Evolutionary conservation across 805 yeast genomes (phyloP), one percentile per base, ranked within the genome.

Genomic region (Pichia cabralensis): DNA sequence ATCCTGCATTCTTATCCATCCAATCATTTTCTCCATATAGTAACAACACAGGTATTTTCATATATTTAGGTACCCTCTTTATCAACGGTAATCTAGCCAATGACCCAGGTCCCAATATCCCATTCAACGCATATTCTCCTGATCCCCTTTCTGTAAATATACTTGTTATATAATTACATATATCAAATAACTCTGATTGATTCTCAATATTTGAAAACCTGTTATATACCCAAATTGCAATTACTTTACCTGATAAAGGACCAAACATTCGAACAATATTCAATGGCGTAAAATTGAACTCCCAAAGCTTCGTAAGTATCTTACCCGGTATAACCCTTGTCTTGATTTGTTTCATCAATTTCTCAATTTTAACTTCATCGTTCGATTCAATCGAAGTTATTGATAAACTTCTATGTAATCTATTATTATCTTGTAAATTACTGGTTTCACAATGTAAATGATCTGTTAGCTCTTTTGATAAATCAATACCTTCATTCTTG

Each of bases 21-120:
- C 85, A 77, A 51, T 77, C 85, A 25, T 55, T 58, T 39, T 76
- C 82, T 8, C 85, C 85, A 46, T 77, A 77, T 17, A 76, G 41
- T 77, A 80, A 74, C 21, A 74, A 51, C 1, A 74, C 62, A 4
- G 74, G 74, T 12, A 70, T 42, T 13, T 45, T 40, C 1, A 58
- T 34, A 32, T 64, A 53, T 30, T 43, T 57, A 12, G 62, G 74
- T 44, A 65, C 53, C 45, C 83, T 61, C 42, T 71, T 76, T 22
- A 71, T 42, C 28, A 77, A 52, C 3, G 85, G 84, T 26, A 71
- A 50, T 42, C 69, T 65, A 0, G 82, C 70, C 16, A 65, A 39
- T 0, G 76, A 76, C 10, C 78, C 80, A 7, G 75, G 71, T 0
- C 71, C 78, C 27, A 77, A 56, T 1, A 77, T 43, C 43, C 80